phyloP scores from a whole-genome alignment of 164 flowering plant species.

The Saururus chinensis region DNA sequence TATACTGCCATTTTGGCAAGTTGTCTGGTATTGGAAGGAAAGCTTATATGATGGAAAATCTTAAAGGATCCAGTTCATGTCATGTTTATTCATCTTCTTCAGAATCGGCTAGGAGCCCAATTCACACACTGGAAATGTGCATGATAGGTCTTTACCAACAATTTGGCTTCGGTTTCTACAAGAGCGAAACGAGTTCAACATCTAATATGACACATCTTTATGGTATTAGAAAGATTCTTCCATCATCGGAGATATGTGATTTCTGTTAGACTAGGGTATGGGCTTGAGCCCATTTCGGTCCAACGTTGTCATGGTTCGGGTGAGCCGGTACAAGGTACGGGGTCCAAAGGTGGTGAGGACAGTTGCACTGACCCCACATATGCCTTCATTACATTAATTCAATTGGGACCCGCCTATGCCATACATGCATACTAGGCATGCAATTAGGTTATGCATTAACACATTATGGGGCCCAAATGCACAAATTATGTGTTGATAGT shows the following conservation, averaged over 20 bases:
- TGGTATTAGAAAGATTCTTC: conserved; percentile 69
- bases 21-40: conserved; percentile 33
- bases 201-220: conserved; percentile 50
- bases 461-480: too few relatives aligned
- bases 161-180: conserved; percentile 61
- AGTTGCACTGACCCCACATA: too few relatives aligned
- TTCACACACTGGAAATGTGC: conserved; percentile 71
- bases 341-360: too few relatives aligned
- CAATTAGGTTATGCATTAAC: too few relatives aligned
- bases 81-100: conserved; percentile 65
- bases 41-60: conserved; percentile 51
- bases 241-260: conserved; percentile 61
- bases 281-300: too few relatives aligned
- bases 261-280: too few relatives aligned
- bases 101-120: not conserved
- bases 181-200: conserved; percentile 41
- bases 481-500: too few relatives aligned
- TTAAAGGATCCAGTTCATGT: conserved; percentile 40
- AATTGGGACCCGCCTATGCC: too few relatives aligned
- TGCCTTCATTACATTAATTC: too few relatives aligned
- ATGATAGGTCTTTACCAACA: conserved; percentile 69
- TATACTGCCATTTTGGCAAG: conserved; percentile 44
- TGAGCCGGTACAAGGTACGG: too few relatives aligned
- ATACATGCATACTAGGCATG: too few relatives aligned
- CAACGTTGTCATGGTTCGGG: too few relatives aligned